Percentiles rank a stretch among this genome's conserved stretches.
Conservation (phyloP, 352 stramenopile genomes). For the Pythium brachiatum region DNA sequence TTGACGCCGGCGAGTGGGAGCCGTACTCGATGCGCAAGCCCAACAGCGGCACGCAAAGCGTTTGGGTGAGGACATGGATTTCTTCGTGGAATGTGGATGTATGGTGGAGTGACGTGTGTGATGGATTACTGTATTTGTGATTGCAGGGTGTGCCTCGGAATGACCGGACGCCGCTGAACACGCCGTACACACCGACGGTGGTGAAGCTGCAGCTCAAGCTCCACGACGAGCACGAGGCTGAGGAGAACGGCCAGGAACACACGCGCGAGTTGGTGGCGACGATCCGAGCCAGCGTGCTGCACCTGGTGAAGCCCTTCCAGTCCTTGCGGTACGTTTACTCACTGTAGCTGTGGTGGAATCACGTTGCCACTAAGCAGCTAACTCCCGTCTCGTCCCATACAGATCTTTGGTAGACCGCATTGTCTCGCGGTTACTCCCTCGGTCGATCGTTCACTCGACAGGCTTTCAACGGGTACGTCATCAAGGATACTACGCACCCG, state of each 20-base stretch:
- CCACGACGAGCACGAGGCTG: constrained; percentile 56
- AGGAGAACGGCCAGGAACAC: not conserved
- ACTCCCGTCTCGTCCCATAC: not conserved
- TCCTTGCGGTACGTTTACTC: constrained; percentile 23
- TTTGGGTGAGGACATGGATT: constrained; percentile 42
- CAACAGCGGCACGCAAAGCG: constrained; percentile 41
- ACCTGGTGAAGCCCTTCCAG: constrained; percentile 50
- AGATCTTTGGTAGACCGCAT: constrained; percentile 17
- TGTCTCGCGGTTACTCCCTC: constrained; percentile 15
- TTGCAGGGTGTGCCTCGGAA: constrained; percentile 58
- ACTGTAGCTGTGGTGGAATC: not conserved
- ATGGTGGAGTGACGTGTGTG: not conserved
- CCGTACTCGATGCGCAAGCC: constrained; percentile 51
- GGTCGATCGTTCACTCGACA: not conserved
- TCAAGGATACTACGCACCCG: no score
- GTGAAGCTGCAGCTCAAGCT: constrained; percentile 73
- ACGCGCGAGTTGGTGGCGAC: constrained; percentile 29
- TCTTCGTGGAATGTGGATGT: no score
- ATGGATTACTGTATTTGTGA: not conserved
- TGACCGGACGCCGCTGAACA: constrained; percentile 77
- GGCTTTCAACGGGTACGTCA: constrained; percentile 12
- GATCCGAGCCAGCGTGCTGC: constrained; percentile 21
- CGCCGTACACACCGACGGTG: constrained; percentile 81
- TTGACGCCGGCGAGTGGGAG: constrained; percentile 49
- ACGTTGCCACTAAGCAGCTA: not conserved